Base-by-base conservation (phyloP, 139 green algal species). In the Tetradesmus obliquus region DNA sequence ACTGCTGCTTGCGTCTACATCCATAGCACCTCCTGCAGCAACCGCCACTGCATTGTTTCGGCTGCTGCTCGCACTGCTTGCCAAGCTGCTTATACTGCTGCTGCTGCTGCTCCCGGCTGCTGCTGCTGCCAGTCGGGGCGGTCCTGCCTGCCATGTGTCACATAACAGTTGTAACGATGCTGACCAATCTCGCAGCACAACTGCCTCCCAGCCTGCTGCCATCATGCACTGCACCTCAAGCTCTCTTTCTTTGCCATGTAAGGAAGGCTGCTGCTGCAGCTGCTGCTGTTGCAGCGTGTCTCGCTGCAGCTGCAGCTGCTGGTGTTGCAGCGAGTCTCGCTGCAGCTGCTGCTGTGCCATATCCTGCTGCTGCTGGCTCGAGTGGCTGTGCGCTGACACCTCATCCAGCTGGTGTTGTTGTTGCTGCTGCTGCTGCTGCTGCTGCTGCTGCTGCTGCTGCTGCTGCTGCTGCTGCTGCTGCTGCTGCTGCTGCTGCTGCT, bases 131-230 rank as follows among this genome's bases (percentile, higher is more conserved):
- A 60, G 81, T 45, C 17, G 69, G 3, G 69, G 53, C 2, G 80
- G 82, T 54, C 81, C 54, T 19, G 20, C 55, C 20, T 91, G 76
- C 88, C 74, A 91, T 4, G 22, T 60, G 3, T 57, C 76, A 86
- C 76, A 87, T 0, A 90, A 7, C n/a, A 88, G 90, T 72, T 93
- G 60, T 5, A 94, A 32, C 8, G 93, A 93, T 22, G 32, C 58
- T 32, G 74, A 7, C 93, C 93, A 95, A 88, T 95, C 93, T 5
- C 15, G 19, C 9, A 88, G n/a, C 20, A 95, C 86, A 3, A 80
- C 81, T 10, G 74, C 91, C 22, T 93, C 91, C 91, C 91, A 93
- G 15, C 79, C 86, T 45, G 58, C 79, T 45, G 88, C 88, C 88
- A 92, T 92, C 79, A 83, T 88, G 12, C 5, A 10, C 6, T 71